phyloP scores from a whole-genome alignment of 2,329 filamentous ascomycete species.

The Monosporascus sp. region DNA sequence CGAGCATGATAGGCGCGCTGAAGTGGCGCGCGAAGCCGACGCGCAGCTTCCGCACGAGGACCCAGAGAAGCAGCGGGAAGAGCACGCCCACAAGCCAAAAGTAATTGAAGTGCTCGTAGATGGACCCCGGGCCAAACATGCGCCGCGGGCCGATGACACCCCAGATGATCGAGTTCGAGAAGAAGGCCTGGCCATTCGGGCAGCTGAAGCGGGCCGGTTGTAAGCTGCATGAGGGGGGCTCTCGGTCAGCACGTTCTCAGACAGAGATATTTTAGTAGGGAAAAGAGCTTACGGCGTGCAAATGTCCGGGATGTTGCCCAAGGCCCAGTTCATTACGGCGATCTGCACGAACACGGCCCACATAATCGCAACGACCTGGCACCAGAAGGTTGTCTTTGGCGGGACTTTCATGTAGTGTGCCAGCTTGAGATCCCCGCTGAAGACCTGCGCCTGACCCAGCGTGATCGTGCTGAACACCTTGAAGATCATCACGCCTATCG shows the following conservation, averaged over 20 bases:
- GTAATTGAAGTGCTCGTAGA: conserved; percentile 46
- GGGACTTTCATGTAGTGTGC: conserved; percentile 36
- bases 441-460: conserved; percentile 30
- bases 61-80: conserved; percentile 43
- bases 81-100: conserved; percentile 49
- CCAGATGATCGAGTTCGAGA: conserved; percentile 51
- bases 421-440: conserved; percentile 29
- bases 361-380: conserved; percentile 44
- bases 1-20: conserved; percentile 52
- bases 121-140: conserved; percentile 46
- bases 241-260: background rate
- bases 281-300: conserved; percentile 27
- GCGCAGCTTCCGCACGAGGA: conserved; percentile 36
- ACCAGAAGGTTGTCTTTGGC: conserved; percentile 43
- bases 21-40: conserved; percentile 41
- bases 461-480: conserved; percentile 41
- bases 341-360: conserved; percentile 43
- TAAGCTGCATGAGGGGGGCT: conserved; percentile 26
- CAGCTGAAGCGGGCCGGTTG: conserved; percentile 39
- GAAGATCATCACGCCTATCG: conserved; percentile 52
- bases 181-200: conserved; percentile 37
- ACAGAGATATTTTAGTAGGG: conserved; percentile 15
- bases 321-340: conserved; percentile 42
- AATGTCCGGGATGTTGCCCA: conserved; percentile 38
- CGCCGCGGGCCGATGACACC: conserved; percentile 51